Evolutionary conservation across 345 rosid species (phyloP).

Genomic region (Sapria himalayana): DNA sequence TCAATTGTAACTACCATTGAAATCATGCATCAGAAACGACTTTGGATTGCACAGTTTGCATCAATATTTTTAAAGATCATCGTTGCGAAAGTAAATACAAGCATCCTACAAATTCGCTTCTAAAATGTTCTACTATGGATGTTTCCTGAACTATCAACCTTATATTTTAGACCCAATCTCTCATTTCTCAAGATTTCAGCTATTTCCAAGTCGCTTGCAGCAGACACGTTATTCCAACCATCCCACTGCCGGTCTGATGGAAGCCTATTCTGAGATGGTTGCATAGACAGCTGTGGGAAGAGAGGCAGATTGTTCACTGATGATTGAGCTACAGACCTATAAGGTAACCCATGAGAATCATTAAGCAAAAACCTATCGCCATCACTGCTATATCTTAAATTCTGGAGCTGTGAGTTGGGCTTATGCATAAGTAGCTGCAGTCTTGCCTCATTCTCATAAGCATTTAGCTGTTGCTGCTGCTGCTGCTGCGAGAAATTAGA

Average conservation of each 20-base stretch:
- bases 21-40: conserved; percentile 11
- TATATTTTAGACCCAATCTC: conserved; percentile 34
- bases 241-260: conserved; percentile 56
- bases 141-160: conserved; percentile 50
- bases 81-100: conserved; percentile 9
- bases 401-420: conserved; percentile 38
- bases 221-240: conserved; percentile 51
- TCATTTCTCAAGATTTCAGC: conserved; percentile 57
- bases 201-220: conserved; percentile 33
- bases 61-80: conserved; percentile 5
- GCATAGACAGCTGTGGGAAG: conserved; percentile 29
- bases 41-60: conserved; percentile 8
- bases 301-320: conserved; percentile 28
- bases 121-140: conserved; percentile 52
- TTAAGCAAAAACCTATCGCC: conserved; percentile 30
- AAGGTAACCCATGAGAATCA: conserved; percentile 35
- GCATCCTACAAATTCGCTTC: conserved; percentile 23
- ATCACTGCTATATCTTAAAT: conserved; percentile 21
- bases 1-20: conserved; percentile 13
- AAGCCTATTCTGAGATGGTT: conserved; percentile 31
- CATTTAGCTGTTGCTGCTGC: conserved; percentile 22
- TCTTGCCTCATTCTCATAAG: conserved; percentile 45
- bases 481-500: conserved; percentile 23
- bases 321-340: conserved; percentile 45
- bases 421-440: conserved; percentile 46